Evolutionary conservation across 768 basidiomycete genomes (phyloP), one percentile per base, ranked within the genome.

Genomic region (Psilocybe cubensis): DNA sequence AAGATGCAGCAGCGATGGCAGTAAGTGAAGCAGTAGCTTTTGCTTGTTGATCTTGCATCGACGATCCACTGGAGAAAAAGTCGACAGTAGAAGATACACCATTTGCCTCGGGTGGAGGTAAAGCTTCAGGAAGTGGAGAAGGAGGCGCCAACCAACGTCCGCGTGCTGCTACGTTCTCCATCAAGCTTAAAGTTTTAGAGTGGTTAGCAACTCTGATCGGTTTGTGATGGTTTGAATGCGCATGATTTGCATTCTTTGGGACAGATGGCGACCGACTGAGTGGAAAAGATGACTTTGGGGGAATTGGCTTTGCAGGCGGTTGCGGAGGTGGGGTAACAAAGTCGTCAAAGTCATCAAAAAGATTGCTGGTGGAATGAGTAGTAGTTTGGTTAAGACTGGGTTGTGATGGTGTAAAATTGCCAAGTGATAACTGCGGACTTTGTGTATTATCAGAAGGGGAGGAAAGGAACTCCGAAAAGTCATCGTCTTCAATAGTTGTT

Each of bases 121-220:
- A 59, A 1, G 74, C 71, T 46, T 76, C 70, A 8, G 79, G 79
- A 0, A 77, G 65, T 2, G 80, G 80, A 8, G 82, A 79, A 0
- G 78, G 72, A n/a, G 82, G 81, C 31, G 74, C 74, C 8, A 78
- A 76, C 80, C 79, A 83, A 24, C 70, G 71, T n/a, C 78, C 78
- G 12, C 76, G 75, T 3, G 83, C 71, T 7, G 85, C 85, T 7
- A 83, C 88, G 14, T 69, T 72, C 59, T 85, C 79, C 62, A 91
- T 68, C 23, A 90, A 74, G 58, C 76, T 84, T 58, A 81, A 69
- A 1, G 87, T 85, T 35, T 87, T 82, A 55, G 79, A 75, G 60
- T 86, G 86, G 54, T 81, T 79, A 11, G 77, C 75, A 29, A 74
- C 68, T 44, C 75, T 75, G 11, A 79, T 71, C 2, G 57, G 45